Percentiles rank a stretch among this genome's conserved stretches.
Evolutionary conservation across 2,329 filamentous ascomycete species (phyloP).

Genomic region (Beauveria rudraprayagi): DNA sequence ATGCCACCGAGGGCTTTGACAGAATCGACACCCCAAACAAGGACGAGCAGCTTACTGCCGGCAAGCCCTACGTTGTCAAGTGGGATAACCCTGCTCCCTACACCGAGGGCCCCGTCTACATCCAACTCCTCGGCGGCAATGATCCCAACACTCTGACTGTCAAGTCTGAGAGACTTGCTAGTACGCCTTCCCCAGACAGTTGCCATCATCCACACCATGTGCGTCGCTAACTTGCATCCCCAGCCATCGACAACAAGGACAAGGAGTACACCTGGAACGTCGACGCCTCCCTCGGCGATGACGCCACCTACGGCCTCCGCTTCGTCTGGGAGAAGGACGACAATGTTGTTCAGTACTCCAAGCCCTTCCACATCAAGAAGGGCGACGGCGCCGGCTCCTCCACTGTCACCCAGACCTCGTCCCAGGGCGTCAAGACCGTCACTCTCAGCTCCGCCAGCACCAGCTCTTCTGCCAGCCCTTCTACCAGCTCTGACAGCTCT

Average conservation of each 20-base stretch:
- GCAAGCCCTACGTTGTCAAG: constrained; percentile 39
- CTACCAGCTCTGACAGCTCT: constrained; percentile 17
- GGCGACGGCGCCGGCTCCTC: constrained; percentile 19
- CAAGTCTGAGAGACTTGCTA: constrained; percentile 33
- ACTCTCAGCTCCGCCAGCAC: constrained; percentile 18
- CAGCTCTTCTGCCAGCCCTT: constrained; percentile 11
- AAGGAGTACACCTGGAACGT: constrained; percentile 45
- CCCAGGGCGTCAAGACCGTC: constrained; percentile 24
- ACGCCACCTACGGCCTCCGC: constrained; percentile 49
- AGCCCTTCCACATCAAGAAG: constrained; percentile 48
- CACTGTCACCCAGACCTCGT: constrained; percentile 22
- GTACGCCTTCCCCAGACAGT: constrained; percentile 34
- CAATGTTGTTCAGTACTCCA: constrained; percentile 51
- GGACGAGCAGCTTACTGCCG: constrained; percentile 38
- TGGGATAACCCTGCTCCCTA: constrained; percentile 39
- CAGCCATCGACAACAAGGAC: constrained; percentile 33
- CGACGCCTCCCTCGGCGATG: constrained; percentile 33
- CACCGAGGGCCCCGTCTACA: constrained; percentile 37
- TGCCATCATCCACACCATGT: background rate
- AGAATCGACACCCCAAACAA: constrained; percentile 39
- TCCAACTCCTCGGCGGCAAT: constrained; percentile 47
- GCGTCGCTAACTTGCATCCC: background rate
- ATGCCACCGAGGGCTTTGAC: constrained; percentile 48
- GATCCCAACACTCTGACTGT: constrained; percentile 33
- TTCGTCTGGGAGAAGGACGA: constrained; percentile 41